Evolutionary conservation across 176 grass and related monocot genomes (phyloP), one percentile per base, ranked within the genome.

Genomic region (Carex pumila): DNA sequence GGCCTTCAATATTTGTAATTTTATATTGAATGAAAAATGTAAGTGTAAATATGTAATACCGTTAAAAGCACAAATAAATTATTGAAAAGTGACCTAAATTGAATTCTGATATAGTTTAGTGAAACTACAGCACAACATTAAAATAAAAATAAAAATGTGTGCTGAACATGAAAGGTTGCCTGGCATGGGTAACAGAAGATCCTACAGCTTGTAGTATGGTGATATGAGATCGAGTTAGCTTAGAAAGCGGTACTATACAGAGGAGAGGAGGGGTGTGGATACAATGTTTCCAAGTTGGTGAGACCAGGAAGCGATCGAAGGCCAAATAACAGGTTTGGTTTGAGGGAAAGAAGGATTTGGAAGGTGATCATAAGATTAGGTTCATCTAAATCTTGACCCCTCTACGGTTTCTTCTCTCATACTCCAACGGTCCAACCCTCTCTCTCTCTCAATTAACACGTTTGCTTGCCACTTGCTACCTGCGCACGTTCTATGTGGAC

Each of bases 211-310:
- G 21, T 39, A 62, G 21, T 59, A 79, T 13, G 1, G 60, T 56
- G n/a, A 67, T 10, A 79, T 65, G 47, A 80, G 56, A 34, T 34
- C 2, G 32, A 54, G 69, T 85, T 90, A 87, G 31, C 86, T 83
- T 83, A 83, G 80, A 83, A 83, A 83, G 41, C 18, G 59, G 79
- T 81, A 72, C 11, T 12, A 17, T 12, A 65, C 62, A 72, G 37
- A 65, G 32, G 25, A 29, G n/a, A 49, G n/a, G 36, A 66, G 21
- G 45, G 25, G 6, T 77, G 73, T 77, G 73, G 73, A 65, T 83
- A 31, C 37, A 81, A 39, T 81, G 59, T 54, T 10, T 65, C 17
- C 5, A 52, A 83, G 80, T 83, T 83, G 80, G 80, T 83, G 63
- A 83, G 80, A 83, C 80, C 45, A 65, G 18, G 37, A 62, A 64